Percentiles rank a stretch among this genome's conserved stretches.
Conservation (phyloP, 495 filamentous ascomycete species). For the Podospora didyma region DNA sequence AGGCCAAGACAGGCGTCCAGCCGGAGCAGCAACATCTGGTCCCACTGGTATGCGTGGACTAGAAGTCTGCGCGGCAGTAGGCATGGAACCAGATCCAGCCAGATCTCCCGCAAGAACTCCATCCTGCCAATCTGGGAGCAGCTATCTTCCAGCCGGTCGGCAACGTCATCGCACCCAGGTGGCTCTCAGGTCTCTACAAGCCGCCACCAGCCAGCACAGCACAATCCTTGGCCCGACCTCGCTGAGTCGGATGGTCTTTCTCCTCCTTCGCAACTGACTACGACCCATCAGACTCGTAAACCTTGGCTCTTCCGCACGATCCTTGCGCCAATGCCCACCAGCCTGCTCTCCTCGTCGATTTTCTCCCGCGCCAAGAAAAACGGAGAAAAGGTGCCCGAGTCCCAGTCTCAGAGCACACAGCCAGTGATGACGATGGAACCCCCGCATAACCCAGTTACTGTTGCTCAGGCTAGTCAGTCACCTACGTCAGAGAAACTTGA, state of each 20-base stretch:
- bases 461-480: neutral
- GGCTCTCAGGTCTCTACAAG: neutral
- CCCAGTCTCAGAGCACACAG: no score
- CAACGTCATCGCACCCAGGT: neutral
- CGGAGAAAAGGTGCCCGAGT: no score
- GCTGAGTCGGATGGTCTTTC: neutral
- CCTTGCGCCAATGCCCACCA: no score
- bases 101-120: constrained; percentile 1
- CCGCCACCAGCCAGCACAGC: neutral
- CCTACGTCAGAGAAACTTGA: neutral
- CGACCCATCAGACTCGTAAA: neutral
- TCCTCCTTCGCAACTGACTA: neutral
- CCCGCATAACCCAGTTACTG: no score
- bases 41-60: neutral
- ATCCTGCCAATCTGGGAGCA: constrained; percentile 1
- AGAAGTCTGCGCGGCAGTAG: neutral
- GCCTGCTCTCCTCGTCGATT: no score
- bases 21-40: neutral
- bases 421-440: no score
- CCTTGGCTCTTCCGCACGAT: neutral
- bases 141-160: neutral
- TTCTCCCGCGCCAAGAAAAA: no score
- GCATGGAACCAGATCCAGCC: neutral
- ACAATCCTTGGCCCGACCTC: neutral
- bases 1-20: neutral